phyloP scores from a whole-genome alignment of 805 yeast species.

The Wickerhamomyces queroliae region DNA sequence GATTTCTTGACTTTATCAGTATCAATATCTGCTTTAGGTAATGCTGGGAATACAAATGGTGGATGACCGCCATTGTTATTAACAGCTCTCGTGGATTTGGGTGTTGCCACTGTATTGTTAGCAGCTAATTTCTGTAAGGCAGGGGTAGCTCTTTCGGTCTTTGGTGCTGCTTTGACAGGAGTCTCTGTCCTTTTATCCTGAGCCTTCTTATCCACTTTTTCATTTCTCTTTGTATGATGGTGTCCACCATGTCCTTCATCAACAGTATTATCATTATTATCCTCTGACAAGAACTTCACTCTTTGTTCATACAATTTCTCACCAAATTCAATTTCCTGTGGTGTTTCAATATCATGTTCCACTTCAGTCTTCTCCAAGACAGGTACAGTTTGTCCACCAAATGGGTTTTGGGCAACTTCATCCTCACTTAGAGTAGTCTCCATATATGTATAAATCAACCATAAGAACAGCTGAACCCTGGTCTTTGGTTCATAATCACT shows the following conservation, averaged over 20 bases:
- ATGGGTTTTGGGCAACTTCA: conserved; percentile 52
- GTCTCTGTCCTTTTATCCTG: background rate
- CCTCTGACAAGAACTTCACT: conserved; percentile 25
- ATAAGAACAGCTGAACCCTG: conserved; percentile 69
- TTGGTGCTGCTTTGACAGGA: background rate
- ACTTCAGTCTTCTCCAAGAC: conserved; percentile 18
- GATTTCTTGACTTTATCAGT: conserved; percentile 14
- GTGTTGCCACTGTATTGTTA: background rate
- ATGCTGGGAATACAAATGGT: background rate
- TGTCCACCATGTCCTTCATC: background rate
- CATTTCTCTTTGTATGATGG: background rate
- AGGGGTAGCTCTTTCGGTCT: background rate
- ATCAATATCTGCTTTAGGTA: conserved; percentile 20
- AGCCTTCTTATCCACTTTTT: background rate
- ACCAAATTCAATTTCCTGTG: conserved; percentile 38
- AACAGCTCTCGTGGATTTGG: too few relatives aligned
- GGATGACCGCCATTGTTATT: too few relatives aligned
- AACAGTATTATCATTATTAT: conserved; percentile 8
- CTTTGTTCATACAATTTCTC: conserved; percentile 32
- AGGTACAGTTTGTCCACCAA: conserved; percentile 41
- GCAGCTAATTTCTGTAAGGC: background rate
- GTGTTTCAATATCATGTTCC: conserved; percentile 36
- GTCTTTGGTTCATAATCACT: conserved; percentile 53
- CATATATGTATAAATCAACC: conserved; percentile 77
- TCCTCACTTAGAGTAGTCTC: conserved; percentile 62